Conservation (phyloP, 805 yeast species). For the Pichia membranifaciens region DNA sequence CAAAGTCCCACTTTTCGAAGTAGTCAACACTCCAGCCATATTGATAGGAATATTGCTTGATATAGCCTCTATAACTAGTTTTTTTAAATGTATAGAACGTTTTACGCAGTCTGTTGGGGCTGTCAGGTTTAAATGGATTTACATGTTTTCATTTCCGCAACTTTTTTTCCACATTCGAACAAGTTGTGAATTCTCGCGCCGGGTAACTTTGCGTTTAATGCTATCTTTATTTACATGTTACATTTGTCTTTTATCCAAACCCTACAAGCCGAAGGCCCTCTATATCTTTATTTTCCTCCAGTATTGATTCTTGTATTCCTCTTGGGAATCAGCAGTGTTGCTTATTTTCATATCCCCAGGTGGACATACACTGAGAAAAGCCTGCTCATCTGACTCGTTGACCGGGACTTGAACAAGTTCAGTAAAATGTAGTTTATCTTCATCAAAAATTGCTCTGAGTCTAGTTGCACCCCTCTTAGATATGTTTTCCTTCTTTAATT, state of each 20-base stretch:
- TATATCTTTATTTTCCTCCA: constrained; percentile 18
- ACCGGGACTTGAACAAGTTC: constrained; percentile 19
- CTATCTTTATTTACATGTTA: background rate
- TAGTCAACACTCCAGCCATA: constrained; percentile 1
- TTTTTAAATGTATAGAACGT: too few species aligned
- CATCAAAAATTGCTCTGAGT: constrained; percentile 15
- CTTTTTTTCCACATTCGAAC: background rate
- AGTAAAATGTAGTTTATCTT: constrained; percentile 20
- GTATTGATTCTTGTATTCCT: constrained; percentile 22
- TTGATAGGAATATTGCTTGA: too few species aligned
- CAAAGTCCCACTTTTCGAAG: background rate
- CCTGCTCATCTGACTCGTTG: constrained; percentile 13
- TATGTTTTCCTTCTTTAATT: constrained; percentile 15
- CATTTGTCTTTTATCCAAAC: too few species aligned
- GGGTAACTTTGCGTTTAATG: constrained; percentile 6
- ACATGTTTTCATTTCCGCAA: background rate
- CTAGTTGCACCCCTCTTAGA: constrained; percentile 11
- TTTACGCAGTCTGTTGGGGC: too few species aligned
- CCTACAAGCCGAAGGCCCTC: too few species aligned
- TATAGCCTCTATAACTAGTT: too few species aligned
- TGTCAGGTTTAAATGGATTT: too few species aligned
- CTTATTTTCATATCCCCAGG: constrained; percentile 4
- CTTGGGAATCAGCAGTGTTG: constrained; percentile 10
- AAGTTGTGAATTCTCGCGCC: background rate
- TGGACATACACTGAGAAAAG: constrained; percentile 16